These are phyloP conservation scores for Claviceps sp. DNA, from an alignment of 2,329 filamentous ascomycete species.

Conservation along the genomic window DNA sequence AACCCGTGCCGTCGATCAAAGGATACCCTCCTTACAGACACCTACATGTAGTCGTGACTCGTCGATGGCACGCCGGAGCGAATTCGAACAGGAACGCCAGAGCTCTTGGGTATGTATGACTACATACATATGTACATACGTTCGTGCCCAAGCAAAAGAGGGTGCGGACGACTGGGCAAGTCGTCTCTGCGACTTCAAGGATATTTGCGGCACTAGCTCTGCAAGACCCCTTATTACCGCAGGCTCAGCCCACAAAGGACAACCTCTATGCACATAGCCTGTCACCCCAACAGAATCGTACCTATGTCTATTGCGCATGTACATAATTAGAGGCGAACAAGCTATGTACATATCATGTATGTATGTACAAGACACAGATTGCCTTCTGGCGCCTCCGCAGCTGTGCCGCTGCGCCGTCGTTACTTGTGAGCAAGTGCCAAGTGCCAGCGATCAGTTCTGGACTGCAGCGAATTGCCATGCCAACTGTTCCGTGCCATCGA, in stretches of 20 bases:
- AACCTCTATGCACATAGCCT: background rate
- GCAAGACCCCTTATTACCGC: background rate
- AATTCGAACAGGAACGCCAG: background rate
- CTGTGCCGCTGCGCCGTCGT: background rate
- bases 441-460: background rate
- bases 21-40: no score
- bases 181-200: background rate
- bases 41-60: background rate
- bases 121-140: no score
- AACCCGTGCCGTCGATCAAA: no score
- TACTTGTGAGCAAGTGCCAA: background rate
- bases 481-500: background rate
- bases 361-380: background rate
- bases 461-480: background rate
- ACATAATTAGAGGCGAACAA: background rate
- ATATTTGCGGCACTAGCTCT: background rate
- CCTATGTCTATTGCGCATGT: background rate
- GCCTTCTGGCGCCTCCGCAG: background rate
- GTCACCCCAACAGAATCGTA: background rate
- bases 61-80: background rate
- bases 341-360: no score
- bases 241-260: background rate
- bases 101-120: background rate
- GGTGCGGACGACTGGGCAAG: background rate
- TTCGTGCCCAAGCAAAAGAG: no score